phyloP scores from a whole-genome alignment of 2,329 filamentous ascomycete genomes.

The Triangularia setosa region DNA sequence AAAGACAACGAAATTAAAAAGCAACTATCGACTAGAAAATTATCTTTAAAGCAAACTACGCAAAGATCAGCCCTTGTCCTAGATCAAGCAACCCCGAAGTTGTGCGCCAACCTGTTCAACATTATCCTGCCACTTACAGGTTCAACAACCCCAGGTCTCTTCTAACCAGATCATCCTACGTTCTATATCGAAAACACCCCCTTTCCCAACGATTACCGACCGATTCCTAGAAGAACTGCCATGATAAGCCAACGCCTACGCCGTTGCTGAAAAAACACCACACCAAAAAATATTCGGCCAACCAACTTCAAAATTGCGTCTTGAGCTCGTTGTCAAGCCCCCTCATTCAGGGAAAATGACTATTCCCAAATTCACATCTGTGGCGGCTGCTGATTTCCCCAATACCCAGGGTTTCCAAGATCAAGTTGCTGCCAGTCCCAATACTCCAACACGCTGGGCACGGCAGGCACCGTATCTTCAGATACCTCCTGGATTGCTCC shows the following conservation, averaged over 20 bases:
- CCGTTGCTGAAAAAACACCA: not conserved
- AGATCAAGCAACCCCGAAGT: not conserved
- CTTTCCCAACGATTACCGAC: not conserved
- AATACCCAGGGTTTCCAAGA: slow-evolving; percentile 20
- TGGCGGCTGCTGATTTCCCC: slow-evolving; percentile 8
- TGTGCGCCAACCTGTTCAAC: not conserved
- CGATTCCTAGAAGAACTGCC: not conserved
- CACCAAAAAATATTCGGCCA: not conserved
- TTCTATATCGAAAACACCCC: not conserved
- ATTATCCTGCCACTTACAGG: too few species aligned
- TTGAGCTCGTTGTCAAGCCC: not conserved
- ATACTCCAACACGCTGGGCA: slow-evolving; percentile 17
- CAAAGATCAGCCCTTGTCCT: not conserved
- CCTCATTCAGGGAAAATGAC: not conserved
- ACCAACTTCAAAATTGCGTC: not conserved
- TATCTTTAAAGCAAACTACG: not conserved
- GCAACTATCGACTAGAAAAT: not conserved
- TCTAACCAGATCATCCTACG: not conserved
- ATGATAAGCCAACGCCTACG: not conserved
- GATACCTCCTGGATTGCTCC: slow-evolving; percentile 5
- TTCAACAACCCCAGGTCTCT: not conserved
- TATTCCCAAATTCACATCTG: not conserved
- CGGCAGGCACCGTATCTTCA: slow-evolving; percentile 1
- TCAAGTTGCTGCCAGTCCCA: slow-evolving; percentile 23
- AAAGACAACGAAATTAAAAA: not conserved